Evolutionary conservation across 2,329 filamentous ascomycete species (phyloP), one percentile per base, ranked within the genome.

Genomic region (Chaetomium olivaceum): DNA sequence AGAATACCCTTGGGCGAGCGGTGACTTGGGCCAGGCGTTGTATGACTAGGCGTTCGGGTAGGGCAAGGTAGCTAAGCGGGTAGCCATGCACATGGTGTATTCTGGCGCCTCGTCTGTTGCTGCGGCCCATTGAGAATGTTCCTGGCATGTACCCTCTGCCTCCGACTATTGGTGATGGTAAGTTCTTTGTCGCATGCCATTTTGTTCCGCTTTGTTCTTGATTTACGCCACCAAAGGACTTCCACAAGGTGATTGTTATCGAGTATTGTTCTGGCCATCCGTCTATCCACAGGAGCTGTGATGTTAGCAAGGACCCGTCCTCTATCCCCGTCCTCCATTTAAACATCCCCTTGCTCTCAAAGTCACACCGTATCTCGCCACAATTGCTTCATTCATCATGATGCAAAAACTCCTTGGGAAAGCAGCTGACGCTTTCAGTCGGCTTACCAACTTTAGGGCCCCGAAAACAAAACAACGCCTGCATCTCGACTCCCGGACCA

Each of bases 31-130:
- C 56, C 67, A 68, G 68, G 68, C 70, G 69, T 71, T 72, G 61
- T 68, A 62, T 65, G 68, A 73, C 59, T 70, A 72, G 67, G 69
- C 68, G 71, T 70, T 72, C 51, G 59, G 71, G 66, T 43, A 58
- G 61, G 70, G 63, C 33, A 58, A 51, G 57, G 64, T 62, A 69
- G 65, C 51, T 71, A 71, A 67, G 69, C 67, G 61, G 61, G 66
- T 56, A 70, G 52, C 68, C 66, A 68, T 62, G 61, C 60, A 61
- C 54, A 63, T 54, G 61, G 67, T 61, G 46, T 27, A 58, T 56
- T 65, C 52, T 64, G 31, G 36, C 25, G n/a, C 58, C 27, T 56
- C 50, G 16, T 51, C 27, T 12, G 36, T 43, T 62, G 59, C 39
- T 19, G 19, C n/a, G 25, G 21, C 19, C 25, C 33, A 19, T 33